A percentile compares a stretch with the other conserved stretches of the same genome.
These are phyloP conservation scores for Rhodotorula sp. DNA, from an alignment of 1,284 basidiomycete species.

Conservation along the genomic window DNA sequence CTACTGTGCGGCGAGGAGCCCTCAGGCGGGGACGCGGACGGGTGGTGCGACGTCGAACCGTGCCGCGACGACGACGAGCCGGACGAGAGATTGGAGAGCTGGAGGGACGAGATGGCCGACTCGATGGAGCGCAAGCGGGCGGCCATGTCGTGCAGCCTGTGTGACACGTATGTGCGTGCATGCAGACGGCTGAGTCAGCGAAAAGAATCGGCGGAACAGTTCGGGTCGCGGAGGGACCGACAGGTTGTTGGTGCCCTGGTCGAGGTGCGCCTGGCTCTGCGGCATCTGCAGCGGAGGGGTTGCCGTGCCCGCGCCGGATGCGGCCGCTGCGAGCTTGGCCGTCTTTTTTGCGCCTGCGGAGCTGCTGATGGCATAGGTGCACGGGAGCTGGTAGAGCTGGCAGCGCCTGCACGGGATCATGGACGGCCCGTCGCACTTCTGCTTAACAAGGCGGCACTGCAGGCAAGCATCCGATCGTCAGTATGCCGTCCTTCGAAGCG, in stretches of 20 bases:
- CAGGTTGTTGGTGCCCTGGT: neutral
- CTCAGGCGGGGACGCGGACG: neutral
- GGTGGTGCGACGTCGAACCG: neutral
- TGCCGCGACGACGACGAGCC: neutral
- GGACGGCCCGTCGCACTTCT: constrained; percentile 15
- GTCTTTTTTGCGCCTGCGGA: neutral
- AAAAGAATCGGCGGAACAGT: neutral
- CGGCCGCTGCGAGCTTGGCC: neutral
- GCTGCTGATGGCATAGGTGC: neutral
- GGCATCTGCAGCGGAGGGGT: neutral
- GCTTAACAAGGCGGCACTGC: neutral
- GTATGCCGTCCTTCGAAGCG: too few relatives aligned
- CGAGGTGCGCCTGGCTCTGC: neutral
- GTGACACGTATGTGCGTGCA: too few relatives aligned
- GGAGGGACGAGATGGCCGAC: constrained; percentile 4
- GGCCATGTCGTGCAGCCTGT: constrained; percentile 18
- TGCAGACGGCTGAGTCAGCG: neutral
- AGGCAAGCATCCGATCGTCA: too few relatives aligned
- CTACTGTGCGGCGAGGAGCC: neutral
- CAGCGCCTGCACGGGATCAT: neutral
- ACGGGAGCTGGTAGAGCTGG: neutral
- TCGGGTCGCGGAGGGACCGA: neutral
- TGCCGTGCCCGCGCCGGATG: neutral
- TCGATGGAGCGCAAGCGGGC: constrained; percentile 23
- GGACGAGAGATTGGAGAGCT: constrained; percentile 1